Base-by-base conservation (phyloP, 163 green algal species). In the Prototheca wickerhamii region DNA sequence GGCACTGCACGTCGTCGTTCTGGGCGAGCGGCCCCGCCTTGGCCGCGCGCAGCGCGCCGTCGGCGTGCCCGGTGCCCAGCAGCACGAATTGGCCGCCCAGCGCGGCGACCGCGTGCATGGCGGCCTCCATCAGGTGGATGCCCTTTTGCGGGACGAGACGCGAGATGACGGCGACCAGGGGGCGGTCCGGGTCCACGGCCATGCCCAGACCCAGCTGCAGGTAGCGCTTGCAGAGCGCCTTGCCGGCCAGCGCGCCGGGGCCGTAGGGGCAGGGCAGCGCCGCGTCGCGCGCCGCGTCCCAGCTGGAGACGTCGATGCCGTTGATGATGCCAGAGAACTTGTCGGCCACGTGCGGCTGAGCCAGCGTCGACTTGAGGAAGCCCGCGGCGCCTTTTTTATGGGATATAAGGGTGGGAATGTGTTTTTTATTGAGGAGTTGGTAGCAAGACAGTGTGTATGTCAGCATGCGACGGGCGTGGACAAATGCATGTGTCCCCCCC, bases 121-220 rank as follows among this genome's bases (percentile, higher is more conserved):
- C 86, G 62, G 94, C 87, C 77, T 91, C 87, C 71, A 96, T 95
- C 34, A 97, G 82, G 77, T 96, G 87, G 68, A 95, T 92, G 65
- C 89, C 82, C 74, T 95, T 95, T 71, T 95, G 88, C 15, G 82
- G 81, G 18, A 89, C 89, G 30, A 96, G 78, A 8, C 89, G 78
- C 0, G 86, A 93, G 49, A 98, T 79, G 52, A 84, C 79, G 3
- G 78, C 85, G 18, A 97, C 84, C 35, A 97, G 67, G 1, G 89
- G 91, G 56, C 86, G 78, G 29, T 86, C 72, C 21, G 81, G 70
- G 65, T 84, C 74, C 29, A 84, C 78, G 0, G 70, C 63, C 63
- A 97, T 68, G 29, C 90, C 88, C 57, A 97, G 79, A 4, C 87
- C 90, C 68, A 75, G 30, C 44, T 86, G 68, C 40, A 68, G 30